Conservation (phyloP, 148 eudicot species). For the Rhododendron simsii region DNA sequence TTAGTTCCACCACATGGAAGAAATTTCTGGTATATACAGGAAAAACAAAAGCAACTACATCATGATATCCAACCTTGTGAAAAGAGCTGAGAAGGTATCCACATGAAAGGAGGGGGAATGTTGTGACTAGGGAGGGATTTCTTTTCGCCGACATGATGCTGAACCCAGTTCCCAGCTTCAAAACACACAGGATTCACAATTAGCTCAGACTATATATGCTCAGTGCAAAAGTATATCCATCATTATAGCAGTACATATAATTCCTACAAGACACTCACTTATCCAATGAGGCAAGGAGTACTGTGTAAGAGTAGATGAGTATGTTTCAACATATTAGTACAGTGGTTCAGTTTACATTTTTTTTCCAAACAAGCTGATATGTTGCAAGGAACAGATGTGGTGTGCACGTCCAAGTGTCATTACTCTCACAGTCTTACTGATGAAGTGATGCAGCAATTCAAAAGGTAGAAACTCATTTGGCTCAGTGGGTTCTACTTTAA, state of each 20-base stretch:
- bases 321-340: background rate
- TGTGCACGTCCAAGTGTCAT: background rate
- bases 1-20: background rate
- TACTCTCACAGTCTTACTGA: background rate
- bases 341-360: too few relatives aligned
- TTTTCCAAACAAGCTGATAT: background rate
- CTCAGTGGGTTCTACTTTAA: too few relatives aligned
- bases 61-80: conserved; percentile 58
- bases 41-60: background rate
- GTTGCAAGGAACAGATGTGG: background rate
- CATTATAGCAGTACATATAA: background rate
- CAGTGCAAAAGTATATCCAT: background rate
- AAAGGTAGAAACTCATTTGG: background rate
- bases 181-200: conserved; percentile 11
- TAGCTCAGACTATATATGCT: conserved; percentile 10
- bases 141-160: conserved; percentile 82
- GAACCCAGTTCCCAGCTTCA: conserved; percentile 94
- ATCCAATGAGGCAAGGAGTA: background rate
- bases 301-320: background rate
- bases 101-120: conserved; percentile 85
- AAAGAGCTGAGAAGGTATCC: conserved; percentile 93
- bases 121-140: conserved; percentile 70
- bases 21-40: background rate
- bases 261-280: background rate
- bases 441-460: background rate